phyloP scores from a whole-genome alignment of 768 basidiomycete genomes.

The Hysterangium stoloniferum region DNA sequence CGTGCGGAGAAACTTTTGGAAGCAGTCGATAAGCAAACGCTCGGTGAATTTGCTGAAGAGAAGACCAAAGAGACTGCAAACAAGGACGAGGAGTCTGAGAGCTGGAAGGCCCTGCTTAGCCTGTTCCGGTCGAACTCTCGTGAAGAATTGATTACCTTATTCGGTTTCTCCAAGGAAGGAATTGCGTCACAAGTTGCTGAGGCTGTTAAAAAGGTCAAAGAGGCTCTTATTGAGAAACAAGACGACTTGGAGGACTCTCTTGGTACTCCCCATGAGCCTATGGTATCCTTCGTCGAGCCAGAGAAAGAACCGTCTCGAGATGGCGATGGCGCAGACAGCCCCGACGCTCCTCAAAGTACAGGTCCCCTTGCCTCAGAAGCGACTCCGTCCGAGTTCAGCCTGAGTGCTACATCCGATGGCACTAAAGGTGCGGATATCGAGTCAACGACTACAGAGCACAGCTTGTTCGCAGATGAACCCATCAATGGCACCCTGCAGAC shows the following conservation, averaged over 20 bases:
- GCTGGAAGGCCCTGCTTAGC: slow-evolving; percentile 85
- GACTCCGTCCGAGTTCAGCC: slow-evolving; percentile 70
- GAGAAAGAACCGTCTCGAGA: slow-evolving; percentile 36
- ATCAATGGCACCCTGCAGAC: slow-evolving; percentile 55
- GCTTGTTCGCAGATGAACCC: slow-evolving; percentile 77
- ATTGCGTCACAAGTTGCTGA: slow-evolving; percentile 72
- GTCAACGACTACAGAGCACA: slow-evolving; percentile 71
- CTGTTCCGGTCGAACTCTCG: slow-evolving; percentile 85
- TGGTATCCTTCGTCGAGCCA: slow-evolving; percentile 81
- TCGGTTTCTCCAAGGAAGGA: slow-evolving; percentile 90
- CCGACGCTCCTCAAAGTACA: slow-evolving; percentile 33
- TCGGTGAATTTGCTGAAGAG: slow-evolving; percentile 66
- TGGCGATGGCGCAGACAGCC: slow-evolving; percentile 29
- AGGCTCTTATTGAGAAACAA: slow-evolving; percentile 32
- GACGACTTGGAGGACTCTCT: slow-evolving; percentile 28
- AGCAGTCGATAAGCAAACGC: slow-evolving; percentile 44
- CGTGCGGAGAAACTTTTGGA: slow-evolving; percentile 60
- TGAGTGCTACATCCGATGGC: slow-evolving; percentile 51
- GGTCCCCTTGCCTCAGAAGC: slow-evolving; percentile 38
- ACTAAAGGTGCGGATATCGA: slow-evolving; percentile 58
- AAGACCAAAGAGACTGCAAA: slow-evolving; percentile 28
- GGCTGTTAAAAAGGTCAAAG: slow-evolving; percentile 70
- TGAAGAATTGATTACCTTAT: slow-evolving; percentile 80
- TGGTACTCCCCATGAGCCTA: slow-evolving; percentile 53
- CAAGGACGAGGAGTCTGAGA: slow-evolving; percentile 35